phyloP scores from a whole-genome alignment of 768 basidiomycete species.

The Postia placenta region DNA sequence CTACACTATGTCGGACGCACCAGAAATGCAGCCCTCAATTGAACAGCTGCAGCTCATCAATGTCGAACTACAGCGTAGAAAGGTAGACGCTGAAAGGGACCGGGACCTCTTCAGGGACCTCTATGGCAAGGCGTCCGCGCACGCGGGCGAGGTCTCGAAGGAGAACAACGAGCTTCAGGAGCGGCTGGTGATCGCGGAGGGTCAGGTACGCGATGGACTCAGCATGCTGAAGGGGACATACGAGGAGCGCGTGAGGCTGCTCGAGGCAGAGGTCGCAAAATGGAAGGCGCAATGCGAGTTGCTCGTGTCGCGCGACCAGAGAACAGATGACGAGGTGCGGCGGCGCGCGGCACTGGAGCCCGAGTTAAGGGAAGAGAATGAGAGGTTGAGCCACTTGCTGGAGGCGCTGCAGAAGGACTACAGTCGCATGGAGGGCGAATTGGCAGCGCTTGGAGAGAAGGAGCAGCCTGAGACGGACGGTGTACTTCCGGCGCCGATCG shows the following conservation, averaged over 20 bases:
- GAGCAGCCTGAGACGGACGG: background rate
- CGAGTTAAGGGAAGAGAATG: slow-evolving; percentile 17
- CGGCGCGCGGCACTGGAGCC: slow-evolving; percentile 18
- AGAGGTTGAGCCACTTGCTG: slow-evolving; percentile 8
- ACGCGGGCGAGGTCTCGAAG: slow-evolving; percentile 18
- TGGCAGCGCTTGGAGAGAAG: slow-evolving; percentile 12
- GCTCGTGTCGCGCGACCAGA: slow-evolving; percentile 13
- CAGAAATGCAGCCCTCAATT: slow-evolving; percentile 3
- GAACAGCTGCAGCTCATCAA: slow-evolving; percentile 21
- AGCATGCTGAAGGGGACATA: slow-evolving; percentile 44
- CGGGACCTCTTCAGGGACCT: slow-evolving; percentile 24
- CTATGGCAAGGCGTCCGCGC: slow-evolving; percentile 22
- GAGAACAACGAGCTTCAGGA: slow-evolving; percentile 24
- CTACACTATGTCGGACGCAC: too few relatives aligned
- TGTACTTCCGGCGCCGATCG: background rate
- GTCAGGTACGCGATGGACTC: slow-evolving; percentile 50
- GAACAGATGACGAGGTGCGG: slow-evolving; percentile 19
- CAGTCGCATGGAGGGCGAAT: slow-evolving; percentile 4
- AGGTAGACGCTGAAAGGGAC: slow-evolving; percentile 23
- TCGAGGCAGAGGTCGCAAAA: slow-evolving; percentile 41
- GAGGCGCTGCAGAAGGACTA: slow-evolving; percentile 10
- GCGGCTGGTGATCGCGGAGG: slow-evolving; percentile 27
- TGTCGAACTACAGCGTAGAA: slow-evolving; percentile 20
- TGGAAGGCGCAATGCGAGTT: slow-evolving; percentile 36
- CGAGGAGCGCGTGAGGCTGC: slow-evolving; percentile 38